These are phyloP conservation scores for Durotheca rogersii DNA, from an alignment of 495 filamentous ascomycete species.

Conservation along the genomic window DNA sequence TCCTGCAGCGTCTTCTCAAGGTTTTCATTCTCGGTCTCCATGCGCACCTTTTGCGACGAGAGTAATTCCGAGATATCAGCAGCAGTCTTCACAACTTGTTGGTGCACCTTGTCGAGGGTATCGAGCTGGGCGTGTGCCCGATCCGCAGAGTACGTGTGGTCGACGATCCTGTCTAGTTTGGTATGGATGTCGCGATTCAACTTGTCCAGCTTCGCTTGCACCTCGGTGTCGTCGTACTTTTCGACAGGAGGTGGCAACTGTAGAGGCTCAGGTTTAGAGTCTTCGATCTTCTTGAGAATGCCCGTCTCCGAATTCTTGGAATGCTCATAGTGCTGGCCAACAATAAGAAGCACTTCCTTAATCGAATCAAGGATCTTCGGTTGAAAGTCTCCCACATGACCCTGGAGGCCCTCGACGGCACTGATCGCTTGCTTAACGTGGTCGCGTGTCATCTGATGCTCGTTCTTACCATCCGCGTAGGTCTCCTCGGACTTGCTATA, in stretches of 20 bases:
- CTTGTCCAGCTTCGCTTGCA: constrained; percentile 38
- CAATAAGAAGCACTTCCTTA: constrained; percentile 76
- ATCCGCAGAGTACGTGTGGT: constrained; percentile 58
- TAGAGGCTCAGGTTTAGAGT: constrained; percentile 48
- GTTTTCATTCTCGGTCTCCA: constrained; percentile 75
- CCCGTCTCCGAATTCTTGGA: constrained; percentile 50
- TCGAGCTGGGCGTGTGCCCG: constrained; percentile 63
- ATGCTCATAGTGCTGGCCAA: constrained; percentile 79
- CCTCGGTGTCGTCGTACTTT: constrained; percentile 42
- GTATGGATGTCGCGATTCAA: constrained; percentile 64
- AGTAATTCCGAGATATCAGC: constrained; percentile 85
- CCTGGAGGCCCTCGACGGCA: constrained; percentile 73
- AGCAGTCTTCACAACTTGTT: constrained; percentile 83
- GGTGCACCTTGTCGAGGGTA: constrained; percentile 84
- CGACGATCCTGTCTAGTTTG: constrained; percentile 83
- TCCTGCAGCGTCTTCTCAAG: constrained; percentile 82
- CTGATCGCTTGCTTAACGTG: constrained; percentile 69
- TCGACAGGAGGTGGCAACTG: constrained; percentile 42
- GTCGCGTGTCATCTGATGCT: constrained; percentile 74
- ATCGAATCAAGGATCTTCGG: constrained; percentile 81
- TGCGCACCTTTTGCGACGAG: constrained; percentile 70
- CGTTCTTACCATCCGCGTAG: constrained; percentile 66
- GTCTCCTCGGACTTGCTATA: constrained; percentile 75
- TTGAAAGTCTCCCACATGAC: constrained; percentile 73
- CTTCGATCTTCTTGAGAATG: constrained; percentile 57